Base-by-base conservation (phyloP, 768 basidiomycete genomes). In the Naganishia antarctica region DNA sequence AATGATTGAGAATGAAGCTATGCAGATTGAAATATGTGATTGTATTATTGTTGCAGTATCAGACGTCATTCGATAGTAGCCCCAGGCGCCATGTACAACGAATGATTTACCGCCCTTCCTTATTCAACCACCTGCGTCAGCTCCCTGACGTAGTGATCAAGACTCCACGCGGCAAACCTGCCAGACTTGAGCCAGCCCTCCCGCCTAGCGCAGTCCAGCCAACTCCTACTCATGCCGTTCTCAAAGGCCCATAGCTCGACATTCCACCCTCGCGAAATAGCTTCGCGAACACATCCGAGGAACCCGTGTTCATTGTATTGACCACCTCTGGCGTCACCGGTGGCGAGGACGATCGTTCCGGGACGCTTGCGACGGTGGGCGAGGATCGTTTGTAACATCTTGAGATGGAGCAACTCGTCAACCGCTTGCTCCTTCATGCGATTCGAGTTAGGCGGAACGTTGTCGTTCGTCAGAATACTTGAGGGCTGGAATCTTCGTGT, bases 241-340 rank as follows among this genome's bases (percentile, higher is more conserved):
- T 89, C 87, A 87, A 91, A 98, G 0, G 89, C 88, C 78, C 91
- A 92, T 71, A 97, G 73, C 79, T 98, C 93, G n/a, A 98, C 91
- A 63, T 82, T 83, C 93, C 93, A 98, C 1, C 93, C 93, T 49
- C 87, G 84, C 78, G 85, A 87, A 70, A 97, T 79, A 4, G 93
- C 93, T 13, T 86, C 85, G 63, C 89, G 80, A 13, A 92, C 90
- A 46, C 88, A 88, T 0, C 91, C 91, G 26, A 92, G 75, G 79
- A 96, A 98, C 6, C 93, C 93, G 71, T 91, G 88, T 65, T 90
- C 88, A 76, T 86, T 93, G 74, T 94, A 96, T 74, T 94, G 88
- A 5, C 89, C 88, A 11, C 88, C 86, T 71, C 90, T 90, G 25
- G 91, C 91, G 76, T 98, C 93, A 4, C 93, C 93, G 0, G 93